Conservation (phyloP, 768 basidiomycete species). For the Leccinum truebloodii region DNA sequence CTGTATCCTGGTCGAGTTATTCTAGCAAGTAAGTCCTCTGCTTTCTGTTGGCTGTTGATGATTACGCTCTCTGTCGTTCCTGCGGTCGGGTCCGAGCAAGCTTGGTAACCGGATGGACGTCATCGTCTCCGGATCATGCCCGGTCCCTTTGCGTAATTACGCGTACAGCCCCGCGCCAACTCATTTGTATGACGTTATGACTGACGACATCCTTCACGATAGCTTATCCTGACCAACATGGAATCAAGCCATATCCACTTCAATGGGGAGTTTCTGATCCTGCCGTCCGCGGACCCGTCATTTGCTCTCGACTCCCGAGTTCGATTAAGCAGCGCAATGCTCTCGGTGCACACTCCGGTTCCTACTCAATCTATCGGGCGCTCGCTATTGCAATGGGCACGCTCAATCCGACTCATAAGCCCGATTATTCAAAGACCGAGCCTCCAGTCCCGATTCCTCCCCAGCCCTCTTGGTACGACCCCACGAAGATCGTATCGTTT, state of each 20-base stretch:
- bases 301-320: conserved; percentile 81
- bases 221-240: conserved; percentile 92
- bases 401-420: conserved; percentile 75
- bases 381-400: conserved; percentile 90
- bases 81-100: neutral
- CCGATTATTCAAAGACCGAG: conserved; percentile 80
- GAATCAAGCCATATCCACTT: conserved; percentile 77
- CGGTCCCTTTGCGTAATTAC: conserved; percentile 7
- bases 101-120: conserved; percentile 1
- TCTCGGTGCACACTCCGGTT: conserved; percentile 90
- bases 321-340: conserved; percentile 92
- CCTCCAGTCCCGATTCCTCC: conserved; percentile 81
- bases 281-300: conserved; percentile 74
- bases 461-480: conserved; percentile 75
- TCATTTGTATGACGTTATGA: conserved; percentile 1
- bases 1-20: conserved; percentile 84
- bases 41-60: neutral
- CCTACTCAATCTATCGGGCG: conserved; percentile 93
- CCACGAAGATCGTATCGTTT: conserved; percentile 83
- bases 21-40: conserved; percentile 67
- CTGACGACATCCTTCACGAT: conserved; percentile 14
- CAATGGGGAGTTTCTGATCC: conserved; percentile 78
- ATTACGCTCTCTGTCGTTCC: conserved; percentile 3
- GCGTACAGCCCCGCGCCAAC: conserved; percentile 7
- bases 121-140: conserved; percentile 16